These are phyloP conservation scores for Mucor lusitanicus DNA, from an alignment of 371 early-diverging fungal genomes.

Conservation along the genomic window DNA sequence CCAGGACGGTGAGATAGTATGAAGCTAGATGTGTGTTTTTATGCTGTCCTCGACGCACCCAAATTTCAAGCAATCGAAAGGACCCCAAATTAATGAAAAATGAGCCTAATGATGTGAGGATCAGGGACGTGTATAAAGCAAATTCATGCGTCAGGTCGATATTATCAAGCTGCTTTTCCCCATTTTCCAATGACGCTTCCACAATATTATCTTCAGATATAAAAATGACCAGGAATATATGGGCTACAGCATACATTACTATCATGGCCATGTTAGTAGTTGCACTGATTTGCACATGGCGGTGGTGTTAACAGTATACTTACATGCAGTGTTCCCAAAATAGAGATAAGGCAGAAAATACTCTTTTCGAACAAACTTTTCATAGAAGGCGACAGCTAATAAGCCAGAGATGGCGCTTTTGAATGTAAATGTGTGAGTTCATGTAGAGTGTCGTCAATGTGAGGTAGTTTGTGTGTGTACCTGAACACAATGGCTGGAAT, in stretches of 20 bases:
- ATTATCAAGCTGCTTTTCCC: background rate
- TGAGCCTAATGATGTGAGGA: conserved; percentile 6
- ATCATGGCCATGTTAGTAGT: background rate
- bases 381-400: conserved; percentile 7
- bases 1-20: background rate
- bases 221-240: conserved; percentile 17
- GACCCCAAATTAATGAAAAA: conserved; percentile 9
- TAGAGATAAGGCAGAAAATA: conserved; percentile 18
- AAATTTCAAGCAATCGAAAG: conserved; percentile 7
- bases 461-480: background rate
- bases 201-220: conserved; percentile 4
- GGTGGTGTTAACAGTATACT: too few species aligned
- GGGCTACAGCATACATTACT: conserved; percentile 11
- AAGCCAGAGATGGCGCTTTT: conserved; percentile 3
- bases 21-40: background rate
- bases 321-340: conserved; percentile 20
- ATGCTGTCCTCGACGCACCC: conserved; percentile 5
- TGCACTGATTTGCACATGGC: too few species aligned
- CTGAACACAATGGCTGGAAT: conserved; percentile 14
- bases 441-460: background rate
- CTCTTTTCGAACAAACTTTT: conserved; percentile 10
- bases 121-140: conserved; percentile 4
- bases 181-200: background rate
- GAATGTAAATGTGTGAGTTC: background rate
- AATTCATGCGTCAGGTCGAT: conserved; percentile 6